Percentiles rank a stretch among this genome's conserved stretches.
Evolutionary conservation across 2,329 filamentous ascomycete genomes (phyloP).

Genomic region (Monilinia polystroma): DNA sequence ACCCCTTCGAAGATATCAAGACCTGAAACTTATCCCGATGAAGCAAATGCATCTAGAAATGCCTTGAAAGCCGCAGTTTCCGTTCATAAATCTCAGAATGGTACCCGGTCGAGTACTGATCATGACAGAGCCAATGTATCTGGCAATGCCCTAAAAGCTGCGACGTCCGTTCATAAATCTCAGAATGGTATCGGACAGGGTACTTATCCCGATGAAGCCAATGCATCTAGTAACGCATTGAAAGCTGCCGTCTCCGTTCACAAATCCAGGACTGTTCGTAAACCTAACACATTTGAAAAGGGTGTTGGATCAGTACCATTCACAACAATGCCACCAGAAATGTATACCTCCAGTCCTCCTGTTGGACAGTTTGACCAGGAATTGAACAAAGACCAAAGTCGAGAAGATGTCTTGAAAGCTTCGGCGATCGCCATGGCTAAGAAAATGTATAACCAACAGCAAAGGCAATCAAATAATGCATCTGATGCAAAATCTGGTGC

Average conservation of each 20-base stretch:
- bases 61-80: constrained; percentile 71
- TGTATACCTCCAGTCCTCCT: constrained; percentile 76
- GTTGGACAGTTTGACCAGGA: constrained; percentile 55
- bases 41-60: constrained; percentile 60
- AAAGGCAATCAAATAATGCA: constrained; percentile 48
- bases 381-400: constrained; percentile 65
- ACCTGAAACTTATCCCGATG: constrained; percentile 53
- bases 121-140: constrained; percentile 59
- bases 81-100: constrained; percentile 44
- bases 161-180: constrained; percentile 54
- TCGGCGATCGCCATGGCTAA: constrained; percentile 88
- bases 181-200: constrained; percentile 41
- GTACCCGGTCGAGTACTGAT: constrained; percentile 46
- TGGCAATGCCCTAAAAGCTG: constrained; percentile 70
- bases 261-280: constrained; percentile 26
- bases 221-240: constrained; percentile 64
- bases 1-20: constrained; percentile 46
- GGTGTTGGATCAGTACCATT: constrained; percentile 60
- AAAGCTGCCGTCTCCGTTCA: constrained; percentile 67
- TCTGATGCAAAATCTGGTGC: constrained; percentile 37
- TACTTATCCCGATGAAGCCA: constrained; percentile 55
- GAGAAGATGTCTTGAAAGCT: constrained; percentile 70
- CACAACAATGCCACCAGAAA: constrained; percentile 67
- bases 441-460: constrained; percentile 74
- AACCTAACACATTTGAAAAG: constrained; percentile 45